Conservation (phyloP, 192 early-diverging fungal species). For the Linnemannia zychae region DNA sequence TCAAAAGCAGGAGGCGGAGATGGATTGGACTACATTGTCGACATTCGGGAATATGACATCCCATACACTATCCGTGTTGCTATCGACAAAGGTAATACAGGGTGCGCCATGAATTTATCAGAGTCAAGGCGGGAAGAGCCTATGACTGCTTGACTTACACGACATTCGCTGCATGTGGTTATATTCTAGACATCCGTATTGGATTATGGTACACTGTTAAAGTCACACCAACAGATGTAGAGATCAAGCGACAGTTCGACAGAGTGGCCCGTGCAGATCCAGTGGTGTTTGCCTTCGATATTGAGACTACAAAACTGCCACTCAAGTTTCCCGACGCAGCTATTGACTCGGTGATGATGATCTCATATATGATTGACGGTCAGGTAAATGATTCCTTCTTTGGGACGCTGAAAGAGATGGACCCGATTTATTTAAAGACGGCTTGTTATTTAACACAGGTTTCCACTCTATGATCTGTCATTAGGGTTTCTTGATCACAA, state of each 20-base stretch:
- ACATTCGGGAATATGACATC: conserved; percentile 98
- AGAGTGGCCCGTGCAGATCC: conserved; percentile 95
- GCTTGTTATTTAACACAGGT: neutral
- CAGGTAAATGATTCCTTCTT: conserved; percentile 66
- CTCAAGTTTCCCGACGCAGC: conserved; percentile 96
- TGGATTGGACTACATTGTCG: conserved; percentile 79
- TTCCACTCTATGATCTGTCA: neutral
- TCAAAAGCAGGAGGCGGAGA: conserved; percentile 63
- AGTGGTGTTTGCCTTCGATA: conserved; percentile 96
- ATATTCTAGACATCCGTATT: conserved; percentile 84
- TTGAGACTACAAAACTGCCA: conserved; percentile 98
- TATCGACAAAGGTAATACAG: conserved; percentile 82
- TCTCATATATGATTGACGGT: conserved; percentile 99
- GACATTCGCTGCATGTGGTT: neutral
- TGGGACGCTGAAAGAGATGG: neutral
- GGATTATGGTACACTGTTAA: conserved; percentile 94
- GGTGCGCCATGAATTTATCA: neutral
- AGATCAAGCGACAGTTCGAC: conserved; percentile 77
- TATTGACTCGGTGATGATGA: conserved; percentile 98
- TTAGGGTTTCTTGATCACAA: conserved; percentile 97
- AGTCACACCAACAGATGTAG: conserved; percentile 66
- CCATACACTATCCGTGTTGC: conserved; percentile 95
- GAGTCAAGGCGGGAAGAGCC: neutral
- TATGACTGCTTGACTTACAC: neutral
- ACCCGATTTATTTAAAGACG: neutral